Conservation (phyloP, 441 rosid species). For the Capsella rubella region DNA sequence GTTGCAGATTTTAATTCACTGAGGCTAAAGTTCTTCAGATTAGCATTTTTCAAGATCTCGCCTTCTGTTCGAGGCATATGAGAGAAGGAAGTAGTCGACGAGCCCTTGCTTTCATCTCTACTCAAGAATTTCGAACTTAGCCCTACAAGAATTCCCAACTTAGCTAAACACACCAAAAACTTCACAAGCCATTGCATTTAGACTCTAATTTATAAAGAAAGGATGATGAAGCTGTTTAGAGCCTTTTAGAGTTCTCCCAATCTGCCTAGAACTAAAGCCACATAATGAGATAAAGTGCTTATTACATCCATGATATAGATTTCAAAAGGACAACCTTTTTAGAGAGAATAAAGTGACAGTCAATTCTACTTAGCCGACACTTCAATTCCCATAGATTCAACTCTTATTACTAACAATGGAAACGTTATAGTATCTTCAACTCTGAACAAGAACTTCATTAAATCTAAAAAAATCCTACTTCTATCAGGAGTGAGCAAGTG, state of each 20-base stretch:
- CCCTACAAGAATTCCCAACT: conserved; percentile 49
- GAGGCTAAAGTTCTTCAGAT: conserved; percentile 59
- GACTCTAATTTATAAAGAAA: background rate
- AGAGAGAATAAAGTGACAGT: conserved; percentile 13
- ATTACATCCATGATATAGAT: conserved; percentile 5
- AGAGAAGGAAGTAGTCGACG: conserved; percentile 52
- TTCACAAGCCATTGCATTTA: conserved; percentile 17
- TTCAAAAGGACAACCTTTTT: conserved; percentile 19
- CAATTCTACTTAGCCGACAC: conserved; percentile 36
- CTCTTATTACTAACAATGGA: conserved; percentile 29
- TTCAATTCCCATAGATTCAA: conserved; percentile 1
- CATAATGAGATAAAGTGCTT: background rate
- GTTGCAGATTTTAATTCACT: conserved; percentile 64
- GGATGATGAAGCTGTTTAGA: background rate
- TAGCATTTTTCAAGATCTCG: conserved; percentile 66
- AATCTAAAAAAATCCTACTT: conserved; percentile 19
- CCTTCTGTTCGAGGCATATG: conserved; percentile 65
- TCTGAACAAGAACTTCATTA: conserved; percentile 5
- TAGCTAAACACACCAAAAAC: background rate
- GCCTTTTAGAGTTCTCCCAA: background rate
- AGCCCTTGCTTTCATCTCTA: conserved; percentile 56
- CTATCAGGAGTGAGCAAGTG: conserved; percentile 16
- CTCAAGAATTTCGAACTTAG: conserved; percentile 55
- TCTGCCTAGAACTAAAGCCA: background rate
- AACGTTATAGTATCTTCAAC: conserved; percentile 12